Conservation (phyloP, 2,329 filamentous ascomycete species). For the Colletotrichum sp. region DNA sequence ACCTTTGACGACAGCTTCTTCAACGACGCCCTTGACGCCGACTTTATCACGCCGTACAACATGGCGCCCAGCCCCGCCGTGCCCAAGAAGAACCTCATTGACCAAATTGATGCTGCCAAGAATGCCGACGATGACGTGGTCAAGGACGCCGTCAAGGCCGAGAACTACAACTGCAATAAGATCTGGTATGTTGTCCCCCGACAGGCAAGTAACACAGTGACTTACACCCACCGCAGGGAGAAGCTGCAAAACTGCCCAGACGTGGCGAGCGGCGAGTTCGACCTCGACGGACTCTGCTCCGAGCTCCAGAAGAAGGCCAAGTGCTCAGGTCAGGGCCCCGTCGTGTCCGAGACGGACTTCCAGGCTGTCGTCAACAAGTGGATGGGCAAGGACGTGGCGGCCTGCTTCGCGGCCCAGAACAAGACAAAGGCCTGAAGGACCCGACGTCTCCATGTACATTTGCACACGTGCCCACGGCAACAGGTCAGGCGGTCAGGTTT, state of each 20-base stretch:
- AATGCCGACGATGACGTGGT: constrained; percentile 72
- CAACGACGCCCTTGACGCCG: constrained; percentile 80
- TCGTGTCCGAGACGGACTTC: constrained; percentile 89
- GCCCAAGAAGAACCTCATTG: constrained; percentile 74
- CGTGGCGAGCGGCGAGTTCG: constrained; percentile 89
- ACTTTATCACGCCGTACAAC: constrained; percentile 84
- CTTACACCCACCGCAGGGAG: constrained; percentile 71
- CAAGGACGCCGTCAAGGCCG: constrained; percentile 29
- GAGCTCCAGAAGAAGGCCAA: constrained; percentile 96
- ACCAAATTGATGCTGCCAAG: constrained; percentile 78
- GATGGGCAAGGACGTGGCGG: constrained; percentile 49
- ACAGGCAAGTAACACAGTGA: not conserved
- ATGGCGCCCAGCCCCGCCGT: constrained; percentile 52
- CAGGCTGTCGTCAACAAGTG: constrained; percentile 76
- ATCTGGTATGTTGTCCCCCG: constrained; percentile 75
- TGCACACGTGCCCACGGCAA: constrained; percentile 1
- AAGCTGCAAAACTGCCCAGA: constrained; percentile 85
- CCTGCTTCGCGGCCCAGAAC: constrained; percentile 35
- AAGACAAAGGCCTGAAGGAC: constrained; percentile 24
- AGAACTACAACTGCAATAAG: constrained; percentile 84
- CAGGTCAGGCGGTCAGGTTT: not conserved
- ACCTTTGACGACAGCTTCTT: constrained; percentile 74
- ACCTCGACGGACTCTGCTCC: constrained; percentile 90
- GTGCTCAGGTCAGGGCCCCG: constrained; percentile 88
- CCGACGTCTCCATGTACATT: constrained; percentile 6